A percentile compares a stretch with the other conserved stretches of the same genome.
Conservation (phyloP, 176 grass and related monocot genomes). For the Eragrostis nindensis region DNA sequence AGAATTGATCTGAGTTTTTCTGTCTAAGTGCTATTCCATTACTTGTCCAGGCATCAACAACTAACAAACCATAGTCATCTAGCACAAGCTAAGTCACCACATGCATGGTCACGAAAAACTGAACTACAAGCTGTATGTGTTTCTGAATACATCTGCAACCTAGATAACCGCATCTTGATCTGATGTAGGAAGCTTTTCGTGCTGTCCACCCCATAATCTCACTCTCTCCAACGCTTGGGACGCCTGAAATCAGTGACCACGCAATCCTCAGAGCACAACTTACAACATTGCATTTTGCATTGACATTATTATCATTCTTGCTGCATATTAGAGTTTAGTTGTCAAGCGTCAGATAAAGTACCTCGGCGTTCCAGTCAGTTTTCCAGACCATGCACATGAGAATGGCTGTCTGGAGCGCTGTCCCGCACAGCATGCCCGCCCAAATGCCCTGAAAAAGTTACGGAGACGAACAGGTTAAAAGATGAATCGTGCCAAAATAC, state of each 20-base stretch:
- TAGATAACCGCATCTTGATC: slow-evolving; percentile 16
- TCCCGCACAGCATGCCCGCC: slow-evolving; percentile 78
- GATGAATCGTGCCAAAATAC: too few species aligned
- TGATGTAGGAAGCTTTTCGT: slow-evolving; percentile 48
- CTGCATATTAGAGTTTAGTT: too few species aligned
- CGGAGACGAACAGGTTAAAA: too few species aligned
- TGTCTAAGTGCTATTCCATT: not conserved
- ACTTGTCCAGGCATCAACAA: not conserved
- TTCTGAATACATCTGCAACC: not conserved
- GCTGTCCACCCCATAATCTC: slow-evolving; percentile 72
- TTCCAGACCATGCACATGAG: slow-evolving; percentile 63
- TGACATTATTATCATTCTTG: not conserved
- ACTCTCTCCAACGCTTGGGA: slow-evolving; percentile 60
- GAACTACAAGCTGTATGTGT: not conserved
- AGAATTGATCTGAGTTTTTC: too few species aligned
- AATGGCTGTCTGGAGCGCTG: slow-evolving; percentile 64
- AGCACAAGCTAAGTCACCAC: not conserved
- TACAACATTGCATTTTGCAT: not conserved
- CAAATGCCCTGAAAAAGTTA: slow-evolving; percentile 60
- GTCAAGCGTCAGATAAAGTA: not conserved
- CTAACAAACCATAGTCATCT: not conserved
- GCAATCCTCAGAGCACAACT: not conserved
- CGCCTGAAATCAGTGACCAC: slow-evolving; percentile 42
- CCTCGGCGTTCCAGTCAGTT: slow-evolving; percentile 79
- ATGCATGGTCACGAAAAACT: too few species aligned